Conservation (phyloP, 78 protist species). For the Ministeria vibrans region DNA sequence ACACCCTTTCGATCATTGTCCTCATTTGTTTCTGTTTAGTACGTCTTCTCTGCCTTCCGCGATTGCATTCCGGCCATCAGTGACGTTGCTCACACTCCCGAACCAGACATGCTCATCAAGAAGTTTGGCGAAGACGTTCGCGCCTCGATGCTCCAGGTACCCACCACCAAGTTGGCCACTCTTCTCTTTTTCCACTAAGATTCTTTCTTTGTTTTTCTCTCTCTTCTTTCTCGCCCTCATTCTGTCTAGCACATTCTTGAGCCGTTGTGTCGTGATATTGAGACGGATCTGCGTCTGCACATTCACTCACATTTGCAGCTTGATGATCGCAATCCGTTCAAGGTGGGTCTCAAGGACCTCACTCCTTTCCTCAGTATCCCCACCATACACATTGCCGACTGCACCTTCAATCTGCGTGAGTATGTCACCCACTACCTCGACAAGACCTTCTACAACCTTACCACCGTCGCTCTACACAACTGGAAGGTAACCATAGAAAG, state of each 20-base stretch:
- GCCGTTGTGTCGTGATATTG: slow-evolving; percentile 78
- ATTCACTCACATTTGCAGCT: slow-evolving; percentile 57
- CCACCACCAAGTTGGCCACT: not conserved
- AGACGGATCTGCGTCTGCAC: slow-evolving; percentile 75
- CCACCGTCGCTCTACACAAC: slow-evolving; percentile 75
- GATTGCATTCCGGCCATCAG: not conserved
- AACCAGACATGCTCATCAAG: slow-evolving; percentile 16
- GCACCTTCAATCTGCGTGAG: not conserved
- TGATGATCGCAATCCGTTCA: slow-evolving; percentile 48
- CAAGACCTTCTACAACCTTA: slow-evolving; percentile 85
- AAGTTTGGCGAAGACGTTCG: not conserved
- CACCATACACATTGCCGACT: slow-evolving; percentile 38
- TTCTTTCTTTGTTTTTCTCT: not conserved
- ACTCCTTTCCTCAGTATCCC: slow-evolving; percentile 11
- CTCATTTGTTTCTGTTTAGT: not conserved
- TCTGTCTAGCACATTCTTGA: slow-evolving; percentile 47
- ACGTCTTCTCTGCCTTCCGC: not conserved
- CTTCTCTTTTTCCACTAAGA: not conserved
- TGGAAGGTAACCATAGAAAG: no score
- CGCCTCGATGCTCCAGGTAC: not conserved
- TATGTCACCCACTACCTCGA: slow-evolving; percentile 70
- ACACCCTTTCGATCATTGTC: not conserved
- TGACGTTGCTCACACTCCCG: not conserved
- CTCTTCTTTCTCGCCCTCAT: not conserved
- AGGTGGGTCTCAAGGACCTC: slow-evolving; percentile 57